phyloP scores from a whole-genome alignment of 495 filamentous ascomycete species.

The Parmelia sp. region DNA sequence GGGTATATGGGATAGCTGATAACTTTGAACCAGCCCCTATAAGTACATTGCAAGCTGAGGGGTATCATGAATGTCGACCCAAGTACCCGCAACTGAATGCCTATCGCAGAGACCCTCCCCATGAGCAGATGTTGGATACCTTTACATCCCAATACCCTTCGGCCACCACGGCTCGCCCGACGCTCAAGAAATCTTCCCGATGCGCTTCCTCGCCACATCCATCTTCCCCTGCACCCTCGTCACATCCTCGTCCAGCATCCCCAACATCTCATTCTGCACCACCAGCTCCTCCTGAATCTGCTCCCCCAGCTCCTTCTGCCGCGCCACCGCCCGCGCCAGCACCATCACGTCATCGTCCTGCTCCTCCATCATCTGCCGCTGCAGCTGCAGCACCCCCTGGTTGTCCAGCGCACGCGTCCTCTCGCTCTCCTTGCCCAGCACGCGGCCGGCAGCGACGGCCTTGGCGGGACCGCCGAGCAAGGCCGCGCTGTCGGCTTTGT shows the following conservation, averaged over 20 bases:
- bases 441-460: constrained; percentile 50
- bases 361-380: constrained; percentile 72
- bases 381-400: constrained; percentile 76
- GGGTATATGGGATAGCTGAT: not conserved
- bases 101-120: not conserved
- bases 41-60: not conserved
- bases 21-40: not conserved
- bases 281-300: constrained; percentile 80
- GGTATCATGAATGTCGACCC: not conserved
- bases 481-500: constrained; percentile 51
- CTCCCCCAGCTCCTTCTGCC: constrained; percentile 80
- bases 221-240: constrained; percentile 70
- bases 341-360: constrained; percentile 78
- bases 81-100: not conserved
- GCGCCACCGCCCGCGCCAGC: constrained; percentile 65
- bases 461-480: constrained; percentile 34
- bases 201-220: constrained; percentile 70
- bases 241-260: constrained; percentile 66
- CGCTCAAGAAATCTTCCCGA: constrained; percentile 62
- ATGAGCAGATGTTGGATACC: not conserved
- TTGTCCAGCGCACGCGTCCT: constrained; percentile 87
- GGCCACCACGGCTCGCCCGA: too few relatives aligned
- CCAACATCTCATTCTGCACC: constrained; percentile 76
- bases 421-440: constrained; percentile 85
- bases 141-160: too few relatives aligned